Evolutionary conservation across 306 rosid genomes (phyloP).

Genomic region (Betula pendula): DNA sequence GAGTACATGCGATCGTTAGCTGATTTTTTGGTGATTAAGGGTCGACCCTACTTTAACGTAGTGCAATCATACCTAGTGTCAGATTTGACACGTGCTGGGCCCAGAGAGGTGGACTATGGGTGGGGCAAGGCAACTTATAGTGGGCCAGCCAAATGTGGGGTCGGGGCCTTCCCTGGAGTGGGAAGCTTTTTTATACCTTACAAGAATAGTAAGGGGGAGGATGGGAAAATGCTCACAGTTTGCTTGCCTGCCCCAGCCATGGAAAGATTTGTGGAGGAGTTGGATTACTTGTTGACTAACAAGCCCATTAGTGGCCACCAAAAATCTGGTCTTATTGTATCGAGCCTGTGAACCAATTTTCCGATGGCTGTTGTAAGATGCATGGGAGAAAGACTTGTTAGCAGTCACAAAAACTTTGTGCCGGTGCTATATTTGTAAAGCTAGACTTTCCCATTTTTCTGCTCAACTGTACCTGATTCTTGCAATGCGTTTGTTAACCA

Average conservation of each 20-base stretch:
- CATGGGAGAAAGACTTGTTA: no score
- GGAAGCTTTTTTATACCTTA: background rate
- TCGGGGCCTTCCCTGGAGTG: background rate
- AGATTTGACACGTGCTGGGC: background rate
- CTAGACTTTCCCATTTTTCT: no score
- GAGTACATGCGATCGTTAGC: conserved; percentile 50
- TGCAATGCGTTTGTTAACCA: no score
- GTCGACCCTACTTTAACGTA: conserved; percentile 6
- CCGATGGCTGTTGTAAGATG: no score
- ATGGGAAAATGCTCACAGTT: conserved; percentile 35
- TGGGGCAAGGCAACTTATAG: conserved; percentile 48
- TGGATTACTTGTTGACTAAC: conserved; percentile 10
- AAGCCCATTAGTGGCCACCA: background rate
- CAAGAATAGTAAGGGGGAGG: conserved; percentile 32
- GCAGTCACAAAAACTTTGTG: no score
- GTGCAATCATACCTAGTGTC: conserved; percentile 26
- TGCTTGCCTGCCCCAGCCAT: conserved; percentile 40
- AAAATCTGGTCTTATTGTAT: no score
- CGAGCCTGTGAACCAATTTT: no score
- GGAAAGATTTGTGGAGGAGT: conserved; percentile 41
- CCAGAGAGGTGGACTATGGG: conserved; percentile 40
- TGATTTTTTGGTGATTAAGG: conserved; percentile 34
- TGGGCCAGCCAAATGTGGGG: conserved; percentile 26
- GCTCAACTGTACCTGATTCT: no score
- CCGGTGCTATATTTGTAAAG: no score